phyloP scores from a whole-genome alignment of 1,139 yeast species.

The Dujonia santamariae region DNA sequence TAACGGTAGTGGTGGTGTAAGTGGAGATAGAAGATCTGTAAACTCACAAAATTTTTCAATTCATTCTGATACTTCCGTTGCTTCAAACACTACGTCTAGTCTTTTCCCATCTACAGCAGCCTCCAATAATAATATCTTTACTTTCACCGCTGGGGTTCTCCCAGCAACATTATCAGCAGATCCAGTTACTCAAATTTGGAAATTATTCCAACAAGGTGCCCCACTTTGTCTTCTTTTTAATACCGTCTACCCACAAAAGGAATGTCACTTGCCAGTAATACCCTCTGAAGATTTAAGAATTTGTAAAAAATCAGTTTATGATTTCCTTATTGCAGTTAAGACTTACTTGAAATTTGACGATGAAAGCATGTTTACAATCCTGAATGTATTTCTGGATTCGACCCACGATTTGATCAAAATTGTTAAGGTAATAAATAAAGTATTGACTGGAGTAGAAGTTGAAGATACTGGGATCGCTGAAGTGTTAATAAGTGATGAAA shows the following conservation, averaged over 20 bases:
- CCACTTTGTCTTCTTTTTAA: conserved; percentile 87
- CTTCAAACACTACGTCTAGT: conserved; percentile 11
- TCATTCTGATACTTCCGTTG: conserved; percentile 19
- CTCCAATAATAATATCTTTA: conserved; percentile 31
- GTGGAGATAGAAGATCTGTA: conserved; percentile 16
- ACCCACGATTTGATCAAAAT: conserved; percentile 77
- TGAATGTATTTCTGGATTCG: conserved; percentile 82
- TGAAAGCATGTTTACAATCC: conserved; percentile 77
- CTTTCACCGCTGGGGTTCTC: conserved; percentile 72
- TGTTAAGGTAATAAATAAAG: conserved; percentile 62
- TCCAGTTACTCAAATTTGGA: conserved; percentile 90
- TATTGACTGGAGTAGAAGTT: conserved; percentile 24
- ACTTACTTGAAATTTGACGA: conserved; percentile 71
- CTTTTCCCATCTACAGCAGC: conserved; percentile 8
- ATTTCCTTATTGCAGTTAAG: conserved; percentile 85
- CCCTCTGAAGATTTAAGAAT: conserved; percentile 77
- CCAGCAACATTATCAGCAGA: conserved; percentile 77
- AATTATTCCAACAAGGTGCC: conserved; percentile 86
- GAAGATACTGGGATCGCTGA: conserved; percentile 18
- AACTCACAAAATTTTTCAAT: conserved; percentile 15
- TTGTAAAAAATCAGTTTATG: conserved; percentile 88
- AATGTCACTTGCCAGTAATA: conserved; percentile 48
- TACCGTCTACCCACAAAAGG: conserved; percentile 35
- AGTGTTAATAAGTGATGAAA: conserved; percentile 43
- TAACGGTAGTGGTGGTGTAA: conserved; percentile 19